Evolutionary conservation across 352 stramenopile genomes (phyloP).

Genomic region (Phytopythium boreale): DNA sequence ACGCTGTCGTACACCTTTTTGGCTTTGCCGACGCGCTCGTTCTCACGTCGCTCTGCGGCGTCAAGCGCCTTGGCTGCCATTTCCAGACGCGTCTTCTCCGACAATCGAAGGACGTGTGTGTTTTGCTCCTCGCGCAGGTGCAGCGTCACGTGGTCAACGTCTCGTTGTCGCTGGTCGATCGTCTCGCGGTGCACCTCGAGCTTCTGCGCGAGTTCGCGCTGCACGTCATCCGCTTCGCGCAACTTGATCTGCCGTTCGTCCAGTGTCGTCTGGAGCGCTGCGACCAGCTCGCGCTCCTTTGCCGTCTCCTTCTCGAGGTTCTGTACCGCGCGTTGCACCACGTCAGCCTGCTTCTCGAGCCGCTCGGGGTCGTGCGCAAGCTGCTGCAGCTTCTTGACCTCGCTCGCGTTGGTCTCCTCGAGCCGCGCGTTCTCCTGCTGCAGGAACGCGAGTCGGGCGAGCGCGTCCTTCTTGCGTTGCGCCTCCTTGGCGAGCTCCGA

Average conservation of each 20-base stretch:
- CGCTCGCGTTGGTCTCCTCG: slow-evolving; percentile 33
- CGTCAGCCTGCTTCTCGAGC: slow-evolving; percentile 81
- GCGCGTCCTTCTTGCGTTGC: slow-evolving; percentile 57
- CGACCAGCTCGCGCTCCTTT: slow-evolving; percentile 34
- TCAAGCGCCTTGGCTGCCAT: slow-evolving; percentile 60
- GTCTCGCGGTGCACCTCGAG: slow-evolving; percentile 88
- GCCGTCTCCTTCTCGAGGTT: slow-evolving; percentile 70
- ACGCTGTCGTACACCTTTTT: slow-evolving; percentile 83
- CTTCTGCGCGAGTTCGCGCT: slow-evolving; percentile 79
- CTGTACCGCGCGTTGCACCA: slow-evolving; percentile 75
- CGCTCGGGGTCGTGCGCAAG: slow-evolving; percentile 77
- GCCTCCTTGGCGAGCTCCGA: slow-evolving; percentile 71
- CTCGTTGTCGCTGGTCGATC: slow-evolving; percentile 89
- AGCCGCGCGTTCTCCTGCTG: slow-evolving; percentile 60
- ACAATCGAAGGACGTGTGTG: slow-evolving; percentile 65
- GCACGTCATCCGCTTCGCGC: slow-evolving; percentile 75
- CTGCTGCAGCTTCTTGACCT: slow-evolving; percentile 62
- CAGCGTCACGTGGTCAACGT: slow-evolving; percentile 86
- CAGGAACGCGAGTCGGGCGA: slow-evolving; percentile 59
- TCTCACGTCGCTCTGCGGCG: slow-evolving; percentile 49
- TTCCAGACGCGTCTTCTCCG: slow-evolving; percentile 69
- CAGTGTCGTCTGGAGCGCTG: slow-evolving; percentile 34
- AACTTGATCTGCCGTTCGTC: slow-evolving; percentile 48
- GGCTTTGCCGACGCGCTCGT: slow-evolving; percentile 50
- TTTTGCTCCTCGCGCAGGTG: slow-evolving; percentile 87